Evolutionary conservation across 2,329 filamentous ascomycete genomes (phyloP).

Genomic region (Aspergillus caelatus): DNA sequence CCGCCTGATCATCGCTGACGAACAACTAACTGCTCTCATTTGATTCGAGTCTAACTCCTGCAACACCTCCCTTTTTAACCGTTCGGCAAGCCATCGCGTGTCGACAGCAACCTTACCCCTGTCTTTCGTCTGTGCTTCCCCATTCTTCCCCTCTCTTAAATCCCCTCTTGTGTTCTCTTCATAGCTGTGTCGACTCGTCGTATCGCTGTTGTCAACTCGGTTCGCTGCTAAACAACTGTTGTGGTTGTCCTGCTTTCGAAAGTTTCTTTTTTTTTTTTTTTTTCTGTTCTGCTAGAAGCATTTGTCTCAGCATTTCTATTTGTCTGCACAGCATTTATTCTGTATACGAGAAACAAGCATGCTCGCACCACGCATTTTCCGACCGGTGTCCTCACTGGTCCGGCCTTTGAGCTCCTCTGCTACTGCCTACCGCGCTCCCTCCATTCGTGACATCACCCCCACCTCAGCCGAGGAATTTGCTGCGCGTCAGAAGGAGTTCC

Average conservation of each 20-base stretch:
- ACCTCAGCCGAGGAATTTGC: constrained; percentile 76
- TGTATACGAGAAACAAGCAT: constrained; percentile 32
- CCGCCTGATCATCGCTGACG: constrained; percentile 19
- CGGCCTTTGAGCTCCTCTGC: constrained; percentile 63
- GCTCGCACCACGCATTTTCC: constrained; percentile 53
- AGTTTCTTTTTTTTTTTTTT: not conserved
- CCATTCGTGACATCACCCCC: constrained; percentile 80
- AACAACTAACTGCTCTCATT: constrained; percentile 15
- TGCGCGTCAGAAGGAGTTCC: constrained; percentile 81
- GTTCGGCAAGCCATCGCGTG: constrained; percentile 21
- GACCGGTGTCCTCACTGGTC: constrained; percentile 51
- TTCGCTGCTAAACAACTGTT: constrained; percentile 10
- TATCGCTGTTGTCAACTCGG: constrained; percentile 10
- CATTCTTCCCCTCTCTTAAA: constrained; percentile 13
- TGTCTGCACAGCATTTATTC: not conserved
- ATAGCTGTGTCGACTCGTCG: constrained; percentile 3
- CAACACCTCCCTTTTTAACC: constrained; percentile 20
- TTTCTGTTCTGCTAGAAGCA: not conserved
- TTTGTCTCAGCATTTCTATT: constrained; percentile 7
- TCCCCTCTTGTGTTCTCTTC: not conserved
- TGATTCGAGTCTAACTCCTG: constrained; percentile 18
- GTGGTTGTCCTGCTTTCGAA: constrained; percentile 15
- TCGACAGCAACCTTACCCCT: constrained; percentile 17
- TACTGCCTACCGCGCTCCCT: constrained; percentile 61
- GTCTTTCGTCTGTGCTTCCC: constrained; percentile 13